Conservation (phyloP, 1,139 yeast species). For the Lodderomyces oxycetoniae region DNA sequence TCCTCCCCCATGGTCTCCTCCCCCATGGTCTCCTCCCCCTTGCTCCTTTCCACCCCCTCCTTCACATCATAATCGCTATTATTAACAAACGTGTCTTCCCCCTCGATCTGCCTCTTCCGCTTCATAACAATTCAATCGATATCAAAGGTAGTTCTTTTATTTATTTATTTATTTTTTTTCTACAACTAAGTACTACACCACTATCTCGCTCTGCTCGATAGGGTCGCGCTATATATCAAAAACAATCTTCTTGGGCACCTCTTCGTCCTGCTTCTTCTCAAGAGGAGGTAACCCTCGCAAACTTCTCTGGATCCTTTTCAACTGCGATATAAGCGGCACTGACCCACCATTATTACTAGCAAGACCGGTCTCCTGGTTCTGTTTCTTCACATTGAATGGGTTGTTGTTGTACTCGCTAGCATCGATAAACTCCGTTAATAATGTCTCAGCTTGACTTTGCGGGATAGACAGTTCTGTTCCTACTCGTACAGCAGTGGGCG, state of each 20-base stretch:
- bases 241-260: too few species aligned
- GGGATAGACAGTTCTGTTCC: constrained; percentile 23
- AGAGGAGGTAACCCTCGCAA: constrained; percentile 68
- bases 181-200: too few species aligned
- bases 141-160: too few species aligned
- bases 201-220: too few species aligned
- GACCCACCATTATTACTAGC: constrained; percentile 22
- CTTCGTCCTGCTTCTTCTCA: too few species aligned
- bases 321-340: constrained; percentile 49
- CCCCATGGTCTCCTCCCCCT: neutral
- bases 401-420: constrained; percentile 25
- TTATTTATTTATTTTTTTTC: too few species aligned
- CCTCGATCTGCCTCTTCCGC: constrained; percentile 19
- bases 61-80: constrained; percentile 32
- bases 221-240: too few species aligned
- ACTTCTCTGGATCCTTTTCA: constrained; percentile 64
- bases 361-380: constrained; percentile 17
- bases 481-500: constrained; percentile 45
- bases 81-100: constrained; percentile 32
- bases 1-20: neutral
- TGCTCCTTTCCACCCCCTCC: neutral
- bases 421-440: constrained; percentile 44
- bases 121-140: constrained; percentile 14
- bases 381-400: constrained; percentile 5
- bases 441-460: constrained; percentile 41